A percentile compares a stretch with the other conserved stretches of the same genome.
These are phyloP conservation scores for Davidsoniella virescens DNA, from an alignment of 2,329 filamentous ascomycete species.

Conservation along the genomic window DNA sequence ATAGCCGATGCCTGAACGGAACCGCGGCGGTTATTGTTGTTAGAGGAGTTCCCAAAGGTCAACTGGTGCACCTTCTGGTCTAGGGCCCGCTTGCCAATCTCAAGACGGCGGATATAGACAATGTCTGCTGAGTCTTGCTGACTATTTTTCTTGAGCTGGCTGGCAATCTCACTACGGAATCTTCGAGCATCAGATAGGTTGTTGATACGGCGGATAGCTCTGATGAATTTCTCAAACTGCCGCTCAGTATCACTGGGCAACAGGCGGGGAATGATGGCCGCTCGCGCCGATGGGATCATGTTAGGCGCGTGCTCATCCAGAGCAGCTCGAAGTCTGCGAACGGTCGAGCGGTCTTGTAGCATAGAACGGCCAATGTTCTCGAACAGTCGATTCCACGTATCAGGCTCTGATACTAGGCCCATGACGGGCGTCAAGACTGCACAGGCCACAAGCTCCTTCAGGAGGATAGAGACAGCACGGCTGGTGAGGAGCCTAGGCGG, in stretches of 20 bases:
- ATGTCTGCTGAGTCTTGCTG: slow-evolving; percentile 65
- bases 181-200: slow-evolving; percentile 85
- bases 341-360: slow-evolving; percentile 88
- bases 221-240: slow-evolving; percentile 86
- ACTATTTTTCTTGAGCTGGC: slow-evolving; percentile 75
- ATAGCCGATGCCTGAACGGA: background rate
- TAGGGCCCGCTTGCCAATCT: slow-evolving; percentile 78
- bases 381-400: slow-evolving; percentile 95
- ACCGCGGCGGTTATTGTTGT: slow-evolving; percentile 26
- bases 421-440: slow-evolving; percentile 75
- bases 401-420: slow-evolving; percentile 69
- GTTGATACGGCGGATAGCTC: slow-evolving; percentile 72
- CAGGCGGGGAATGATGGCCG: slow-evolving; percentile 64
- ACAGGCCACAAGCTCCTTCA: slow-evolving; percentile 83
- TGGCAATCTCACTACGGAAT: slow-evolving; percentile 81
- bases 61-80: slow-evolving; percentile 80
- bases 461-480: slow-evolving; percentile 60
- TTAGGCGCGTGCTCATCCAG: slow-evolving; percentile 86
- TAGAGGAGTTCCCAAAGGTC: slow-evolving; percentile 36
- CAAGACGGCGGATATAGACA: slow-evolving; percentile 72
- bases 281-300: slow-evolving; percentile 47
- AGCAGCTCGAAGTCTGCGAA: slow-evolving; percentile 77
- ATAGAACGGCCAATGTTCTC: slow-evolving; percentile 75
- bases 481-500: slow-evolving; percentile 62
- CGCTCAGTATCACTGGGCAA: slow-evolving; percentile 70